Conservation (phyloP, 2,329 filamentous ascomycete genomes). For the Penicillium hordei region DNA sequence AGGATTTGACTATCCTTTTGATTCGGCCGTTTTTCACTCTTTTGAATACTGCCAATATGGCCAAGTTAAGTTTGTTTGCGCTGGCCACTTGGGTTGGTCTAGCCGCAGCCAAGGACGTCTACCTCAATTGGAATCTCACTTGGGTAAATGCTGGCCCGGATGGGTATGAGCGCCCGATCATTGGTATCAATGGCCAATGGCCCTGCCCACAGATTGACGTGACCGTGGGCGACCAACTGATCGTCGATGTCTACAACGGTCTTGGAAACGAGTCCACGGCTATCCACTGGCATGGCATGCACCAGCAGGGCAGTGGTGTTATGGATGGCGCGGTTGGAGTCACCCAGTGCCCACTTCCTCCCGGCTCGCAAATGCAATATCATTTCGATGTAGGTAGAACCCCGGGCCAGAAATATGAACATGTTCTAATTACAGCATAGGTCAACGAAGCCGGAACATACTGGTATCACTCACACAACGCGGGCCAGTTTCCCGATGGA, state of each 20-base stretch:
- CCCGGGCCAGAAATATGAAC: not conserved
- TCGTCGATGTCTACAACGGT: slow-evolving; percentile 42
- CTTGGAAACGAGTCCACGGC: slow-evolving; percentile 41
- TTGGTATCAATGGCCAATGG: slow-evolving; percentile 77
- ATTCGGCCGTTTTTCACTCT: slow-evolving; percentile 13
- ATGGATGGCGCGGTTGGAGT: slow-evolving; percentile 71
- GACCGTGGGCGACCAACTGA: slow-evolving; percentile 38
- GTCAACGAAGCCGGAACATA: slow-evolving; percentile 68
- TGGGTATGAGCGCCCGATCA: slow-evolving; percentile 62
- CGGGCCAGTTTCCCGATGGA: slow-evolving; percentile 70
- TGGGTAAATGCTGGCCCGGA: slow-evolving; percentile 75
- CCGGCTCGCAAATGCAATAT: slow-evolving; percentile 67
- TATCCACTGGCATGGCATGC: slow-evolving; percentile 68
- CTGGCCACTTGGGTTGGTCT: slow-evolving; percentile 21
- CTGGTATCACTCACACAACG: slow-evolving; percentile 74
- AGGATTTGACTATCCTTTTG: slow-evolving; percentile 19
- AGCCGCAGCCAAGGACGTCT: slow-evolving; percentile 25
- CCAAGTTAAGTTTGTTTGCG: slow-evolving; percentile 18
- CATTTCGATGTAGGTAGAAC: slow-evolving; percentile 54
- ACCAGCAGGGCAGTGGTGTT: slow-evolving; percentile 63
- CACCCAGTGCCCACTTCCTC: slow-evolving; percentile 66
- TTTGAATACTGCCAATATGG: slow-evolving; percentile 17
- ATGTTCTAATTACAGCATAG: slow-evolving; percentile 31
- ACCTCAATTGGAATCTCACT: slow-evolving; percentile 58
- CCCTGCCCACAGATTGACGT: slow-evolving; percentile 61